Base-by-base conservation (phyloP, 345 rosid genomes). In the Acer yangbiense region DNA sequence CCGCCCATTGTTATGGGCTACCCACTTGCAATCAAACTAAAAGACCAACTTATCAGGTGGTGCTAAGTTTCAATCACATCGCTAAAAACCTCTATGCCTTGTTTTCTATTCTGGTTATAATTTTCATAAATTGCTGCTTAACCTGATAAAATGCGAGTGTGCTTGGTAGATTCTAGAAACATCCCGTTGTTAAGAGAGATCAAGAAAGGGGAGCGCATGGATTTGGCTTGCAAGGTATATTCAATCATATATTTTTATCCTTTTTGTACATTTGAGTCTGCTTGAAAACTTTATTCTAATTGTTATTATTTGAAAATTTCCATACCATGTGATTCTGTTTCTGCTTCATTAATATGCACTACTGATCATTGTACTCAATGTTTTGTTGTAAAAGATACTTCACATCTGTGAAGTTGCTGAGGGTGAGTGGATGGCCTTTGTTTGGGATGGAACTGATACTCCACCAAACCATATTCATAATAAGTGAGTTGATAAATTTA, bases 371-470 rank as follows among this genome's bases (percentile, higher is more conserved):
- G 54, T 74, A 66, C 35, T 71, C 25, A 52, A 41, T 78, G 65
- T 76, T 82, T 83, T 43, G 32, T 74, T 62, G 48, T 52, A 77
- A 76, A 50, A 93, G 98, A 74, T 93, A 65, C 93, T 93, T 67
- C 92, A 90, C 82, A 73, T 72, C 13, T 77, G 74, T 23, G 82
- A 91, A 72, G 85, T 74, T 72, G 62, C 80, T 54, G 72, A 89
- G 52, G 72, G 84, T 57, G 78, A 69, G 76, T 82, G 82, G 86
- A 65, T 85, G 32, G 78, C 82, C 80, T 85, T 89, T 81, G 78
- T 92, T 68, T 93, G 98, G 98, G 98, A 93, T 84, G 98, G 98
- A 72, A 92, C 95, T 75, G 98, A 93, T 85, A 79, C 88, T 78
- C 89, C 92, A 21, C 88, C 89, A 52, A 69, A 72, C 65, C 77